Percentiles rank a stretch among this genome's conserved stretches.
phyloP scores from a whole-genome alignment of 1,284 basidiomycete genomes.

The Neotropicomus parvogracilis region DNA sequence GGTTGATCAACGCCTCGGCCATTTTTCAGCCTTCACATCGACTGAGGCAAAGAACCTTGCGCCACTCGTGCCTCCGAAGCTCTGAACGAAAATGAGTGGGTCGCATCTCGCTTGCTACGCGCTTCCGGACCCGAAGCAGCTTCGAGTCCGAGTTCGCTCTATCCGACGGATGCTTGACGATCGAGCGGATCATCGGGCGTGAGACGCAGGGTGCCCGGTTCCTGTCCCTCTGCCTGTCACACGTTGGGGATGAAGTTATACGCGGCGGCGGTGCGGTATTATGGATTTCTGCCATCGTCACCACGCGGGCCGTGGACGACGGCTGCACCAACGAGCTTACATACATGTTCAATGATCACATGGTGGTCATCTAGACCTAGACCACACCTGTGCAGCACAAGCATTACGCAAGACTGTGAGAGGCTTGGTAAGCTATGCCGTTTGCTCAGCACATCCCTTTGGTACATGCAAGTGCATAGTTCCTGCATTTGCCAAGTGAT shows the following conservation, averaged over 20 bases:
- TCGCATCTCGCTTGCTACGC: neutral
- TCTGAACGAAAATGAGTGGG: neutral
- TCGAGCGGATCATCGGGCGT: neutral
- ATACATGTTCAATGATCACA: neutral
- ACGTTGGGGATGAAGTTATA: neutral
- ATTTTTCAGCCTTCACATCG: neutral
- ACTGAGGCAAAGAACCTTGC: neutral
- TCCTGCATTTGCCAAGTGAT: too few species aligned
- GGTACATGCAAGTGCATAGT: neutral
- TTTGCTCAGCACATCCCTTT: neutral
- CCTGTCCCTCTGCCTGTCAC: neutral
- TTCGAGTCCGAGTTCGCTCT: neutral
- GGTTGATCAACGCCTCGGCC: neutral
- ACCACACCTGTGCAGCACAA: neutral
- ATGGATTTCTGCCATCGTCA: neutral
- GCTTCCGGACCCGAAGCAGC: too few species aligned
- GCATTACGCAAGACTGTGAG: neutral
- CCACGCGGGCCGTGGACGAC: neutral
- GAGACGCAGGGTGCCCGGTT: neutral
- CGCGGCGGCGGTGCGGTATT: too few species aligned
- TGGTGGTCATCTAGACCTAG: neutral
- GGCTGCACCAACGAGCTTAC: neutral
- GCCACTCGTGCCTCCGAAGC: neutral
- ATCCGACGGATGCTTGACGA: neutral
- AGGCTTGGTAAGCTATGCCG: neutral